Percentiles rank a stretch among this genome's conserved stretches.
These are phyloP conservation scores for Capsicum baccatum DNA, from an alignment of 257 asterid species.

Conservation along the genomic window DNA sequence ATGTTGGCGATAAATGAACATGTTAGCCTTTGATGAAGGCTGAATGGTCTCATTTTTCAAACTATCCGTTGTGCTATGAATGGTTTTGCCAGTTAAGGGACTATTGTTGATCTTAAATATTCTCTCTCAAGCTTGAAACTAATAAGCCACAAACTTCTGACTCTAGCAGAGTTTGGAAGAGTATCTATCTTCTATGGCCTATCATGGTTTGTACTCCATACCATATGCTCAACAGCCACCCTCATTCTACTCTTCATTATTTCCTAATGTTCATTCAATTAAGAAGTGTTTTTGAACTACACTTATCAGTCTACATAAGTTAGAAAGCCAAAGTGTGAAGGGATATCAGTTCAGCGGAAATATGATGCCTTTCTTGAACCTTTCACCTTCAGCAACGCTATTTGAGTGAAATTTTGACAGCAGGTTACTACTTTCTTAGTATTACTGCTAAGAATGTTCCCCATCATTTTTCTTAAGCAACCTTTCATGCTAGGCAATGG, in stretches of 20 bases:
- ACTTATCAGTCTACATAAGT: neutral
- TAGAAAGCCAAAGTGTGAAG: neutral
- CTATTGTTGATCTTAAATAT: neutral
- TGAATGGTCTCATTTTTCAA: neutral
- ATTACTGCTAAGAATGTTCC: neutral
- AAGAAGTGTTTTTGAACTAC: neutral
- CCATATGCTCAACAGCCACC: neutral
- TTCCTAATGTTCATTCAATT: neutral
- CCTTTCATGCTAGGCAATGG: neutral
- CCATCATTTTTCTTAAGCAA: neutral
- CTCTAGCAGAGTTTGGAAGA: neutral
- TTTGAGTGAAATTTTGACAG: neutral
- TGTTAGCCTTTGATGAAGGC: neutral
- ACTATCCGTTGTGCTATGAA: neutral
- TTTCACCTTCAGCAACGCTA: neutral
- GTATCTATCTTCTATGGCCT: neutral
- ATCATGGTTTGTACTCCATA: neutral
- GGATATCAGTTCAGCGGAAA: neutral
- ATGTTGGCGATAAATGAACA: constrained; percentile 8
- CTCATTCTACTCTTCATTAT: neutral
- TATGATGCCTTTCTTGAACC: neutral
- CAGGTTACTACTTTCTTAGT: neutral
- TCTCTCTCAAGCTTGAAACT: neutral
- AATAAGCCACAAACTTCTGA: constrained; percentile 6
- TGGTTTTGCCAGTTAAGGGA: neutral